Base-by-base conservation (phyloP, 192 early-diverging fungal genomes). In the Linnemannia elongata region DNA sequence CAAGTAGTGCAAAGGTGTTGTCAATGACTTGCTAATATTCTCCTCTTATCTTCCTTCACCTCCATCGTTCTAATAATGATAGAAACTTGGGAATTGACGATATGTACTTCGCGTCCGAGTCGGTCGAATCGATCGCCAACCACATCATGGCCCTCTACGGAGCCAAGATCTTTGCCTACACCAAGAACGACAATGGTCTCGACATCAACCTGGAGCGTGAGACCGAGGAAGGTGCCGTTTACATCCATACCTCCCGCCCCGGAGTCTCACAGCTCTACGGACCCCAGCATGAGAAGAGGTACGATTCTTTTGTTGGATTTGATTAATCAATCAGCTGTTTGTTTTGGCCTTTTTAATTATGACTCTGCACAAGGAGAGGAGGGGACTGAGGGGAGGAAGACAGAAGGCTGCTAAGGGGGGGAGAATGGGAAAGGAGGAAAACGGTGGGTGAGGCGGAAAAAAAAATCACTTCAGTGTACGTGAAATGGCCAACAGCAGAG, bases 21-120 rank as follows among this genome's bases (percentile, higher is more conserved):
- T 52, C 5, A 6, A 52, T 6, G 5, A 20, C 5, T 52, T 5
- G 49, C 49, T 52, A 52, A 52, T 2, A 1, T 27, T 33, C 12
- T 33, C n/a, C 24, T 27, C 24, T n/a, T 27, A 6, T 27, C 10
- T 27, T 9, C 55, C 12, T 66, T 66, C 27, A 30, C 0, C 3
- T 30, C 30, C 30, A 60, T 24, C 0, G 9, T 45, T 45, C 49
- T 6, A 52, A 17, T 0, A 60, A 66, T 66, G 27, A 66, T 88
- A 97, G 95, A 69, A 97, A 98, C 87, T 93, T 99, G 69, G 97
- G 97, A 54, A 97, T 99, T 80, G 98, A 99, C 89, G 98, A 99
- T 92, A 95, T 97, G 93, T 99, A 99, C 93, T 99, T 99, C 91
- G 94, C 95, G 82, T 91, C 95, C 55, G 97, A 99, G 92, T 91